Base-by-base conservation (phyloP, 805 yeast genomes). In the Candida xiaguanensis region DNA sequence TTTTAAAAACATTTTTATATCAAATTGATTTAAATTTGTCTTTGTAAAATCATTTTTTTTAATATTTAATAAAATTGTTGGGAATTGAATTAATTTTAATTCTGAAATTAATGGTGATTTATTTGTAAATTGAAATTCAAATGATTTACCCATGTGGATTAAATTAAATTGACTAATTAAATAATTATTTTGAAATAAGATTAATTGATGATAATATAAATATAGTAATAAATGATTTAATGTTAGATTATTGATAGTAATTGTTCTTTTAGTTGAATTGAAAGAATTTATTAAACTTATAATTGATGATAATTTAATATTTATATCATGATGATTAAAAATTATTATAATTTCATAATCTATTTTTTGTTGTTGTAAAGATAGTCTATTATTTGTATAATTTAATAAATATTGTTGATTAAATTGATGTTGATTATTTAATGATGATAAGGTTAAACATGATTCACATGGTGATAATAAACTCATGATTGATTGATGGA, bases 151-250 rank as follows among this genome's bases (percentile, higher is more conserved):
- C 14, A 48, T 41, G 35, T 53, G 51, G 16, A 55, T 36, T 32
- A 55, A 36, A 13, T 38, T 39, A 24, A 55, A 38, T 31, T 55
- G 58, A 40, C 53, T 49, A 9, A 55, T 45, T 14, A 36, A 11
- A 20, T 47, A 25, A 15, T 34, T 13, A 5, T n/a, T 31, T 15
- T 38, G 38, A 23, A 29, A 34, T 19, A 17, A 39, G 8, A 27
- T 38, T 16, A 17, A 28, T 31, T 44, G 49, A 38, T 47, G 42
- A 34, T 46, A 43, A 29, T 42, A 47, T 13, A 55, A 32, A 39
- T 51, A 55, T 8, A 52, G 36, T 16, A 50, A 43, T 13, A 55
- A 42, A 36, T 54, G 58, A 40, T 50, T 50, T 18, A 49, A 25
- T 19, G 51, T 50, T 22, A 54, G 27, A 5, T 47, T 42, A 1